phyloP scores from a whole-genome alignment of 164 flowering plant genomes.

The Piper betle region DNA sequence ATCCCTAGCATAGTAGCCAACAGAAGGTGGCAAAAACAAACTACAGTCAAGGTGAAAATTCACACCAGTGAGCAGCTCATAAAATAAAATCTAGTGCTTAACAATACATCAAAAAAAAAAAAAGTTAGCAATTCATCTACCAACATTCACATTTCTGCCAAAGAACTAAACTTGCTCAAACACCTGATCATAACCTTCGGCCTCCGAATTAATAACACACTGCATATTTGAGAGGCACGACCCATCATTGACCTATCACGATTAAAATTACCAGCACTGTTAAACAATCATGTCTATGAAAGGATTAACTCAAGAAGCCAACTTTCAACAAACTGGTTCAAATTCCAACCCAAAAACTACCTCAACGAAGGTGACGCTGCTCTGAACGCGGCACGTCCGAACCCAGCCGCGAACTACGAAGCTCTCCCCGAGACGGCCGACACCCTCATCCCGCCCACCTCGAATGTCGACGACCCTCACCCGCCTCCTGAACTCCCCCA shows the following conservation, averaged over 20 bases:
- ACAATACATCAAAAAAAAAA: neutral
- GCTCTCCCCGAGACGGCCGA: constrained; percentile 51
- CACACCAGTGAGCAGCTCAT: no score
- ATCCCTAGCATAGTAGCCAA: no score
- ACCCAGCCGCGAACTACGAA: constrained; percentile 82
- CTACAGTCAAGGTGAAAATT: no score
- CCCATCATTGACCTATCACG: constrained; percentile 72
- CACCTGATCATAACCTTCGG: constrained; percentile 95
- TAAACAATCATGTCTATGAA: neutral
- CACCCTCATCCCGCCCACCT: constrained; percentile 64
- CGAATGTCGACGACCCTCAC: constrained; percentile 58
- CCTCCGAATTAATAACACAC: constrained; percentile 73
- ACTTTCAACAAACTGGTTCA: no score
- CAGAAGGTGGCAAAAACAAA: no score
- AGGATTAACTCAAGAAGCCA: no score
- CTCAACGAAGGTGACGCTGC: constrained; percentile 79
- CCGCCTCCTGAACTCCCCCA: constrained; percentile 50
- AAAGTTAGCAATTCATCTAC: neutral
- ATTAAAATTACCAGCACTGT: neutral
- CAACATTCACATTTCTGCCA: neutral
- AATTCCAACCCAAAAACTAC: constrained; percentile 13
- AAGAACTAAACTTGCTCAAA: neutral
- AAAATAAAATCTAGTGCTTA: no score
- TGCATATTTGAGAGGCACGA: constrained; percentile 97
- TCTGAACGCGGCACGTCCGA: constrained; percentile 71